These are phyloP conservation scores for Amphirosellinia nigrospora DNA, from an alignment of 495 filamentous ascomycete species.

Conservation along the genomic window DNA sequence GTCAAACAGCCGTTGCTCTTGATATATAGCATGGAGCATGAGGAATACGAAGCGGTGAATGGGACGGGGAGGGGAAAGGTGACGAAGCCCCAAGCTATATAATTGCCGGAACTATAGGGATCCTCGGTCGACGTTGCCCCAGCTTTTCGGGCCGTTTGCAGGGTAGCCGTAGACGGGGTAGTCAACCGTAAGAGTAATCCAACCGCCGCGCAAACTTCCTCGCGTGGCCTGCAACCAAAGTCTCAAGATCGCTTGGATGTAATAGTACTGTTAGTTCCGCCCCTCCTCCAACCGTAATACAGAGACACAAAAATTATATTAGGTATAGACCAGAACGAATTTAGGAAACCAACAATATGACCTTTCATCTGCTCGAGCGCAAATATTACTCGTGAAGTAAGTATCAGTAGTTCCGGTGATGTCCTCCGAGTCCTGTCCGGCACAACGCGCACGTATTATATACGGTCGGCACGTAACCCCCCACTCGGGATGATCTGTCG, in stretches of 20 bases:
- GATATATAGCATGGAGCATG: background rate
- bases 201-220: background rate
- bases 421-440: too few relatives aligned
- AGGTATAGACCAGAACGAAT: too few relatives aligned
- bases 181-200: slow-evolving; percentile 2
- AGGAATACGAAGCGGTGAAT: background rate
- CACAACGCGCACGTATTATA: too few relatives aligned
- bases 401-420: too few relatives aligned
- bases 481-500: too few relatives aligned
- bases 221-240: background rate
- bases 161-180: background rate
- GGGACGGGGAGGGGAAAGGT: background rate
- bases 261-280: background rate
- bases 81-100: slow-evolving; percentile 5
- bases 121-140: background rate
- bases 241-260: background rate
- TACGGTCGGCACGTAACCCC: too few relatives aligned
- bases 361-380: too few relatives aligned
- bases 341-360: too few relatives aligned
- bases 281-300: background rate
- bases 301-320: too few relatives aligned
- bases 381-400: too few relatives aligned
- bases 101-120: background rate
- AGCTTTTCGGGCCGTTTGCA: slow-evolving; percentile 13
- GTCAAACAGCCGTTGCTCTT: too few relatives aligned